A percentile compares a stretch with the other conserved stretches of the same genome.
Evolutionary conservation across 2,329 filamentous ascomycete genomes (phyloP).

Genomic region (Aspergillus fumigatus): DNA sequence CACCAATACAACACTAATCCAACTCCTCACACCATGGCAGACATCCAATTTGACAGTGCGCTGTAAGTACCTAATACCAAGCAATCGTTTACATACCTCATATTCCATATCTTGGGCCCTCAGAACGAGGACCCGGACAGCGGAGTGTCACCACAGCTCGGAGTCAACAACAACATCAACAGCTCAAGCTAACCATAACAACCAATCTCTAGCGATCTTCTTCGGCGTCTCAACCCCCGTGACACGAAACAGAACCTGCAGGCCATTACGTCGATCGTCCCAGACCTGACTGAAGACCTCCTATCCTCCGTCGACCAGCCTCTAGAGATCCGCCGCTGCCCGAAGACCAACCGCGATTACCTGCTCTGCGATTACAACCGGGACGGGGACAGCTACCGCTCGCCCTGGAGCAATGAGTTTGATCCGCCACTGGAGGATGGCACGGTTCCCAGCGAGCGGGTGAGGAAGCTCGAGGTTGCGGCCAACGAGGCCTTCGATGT

Average conservation of each 20-base stretch:
- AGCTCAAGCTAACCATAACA: slow-evolving; percentile 24
- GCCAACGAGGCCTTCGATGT: slow-evolving; percentile 97
- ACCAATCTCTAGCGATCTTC: slow-evolving; percentile 69
- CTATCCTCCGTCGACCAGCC: slow-evolving; percentile 97
- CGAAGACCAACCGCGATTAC: slow-evolving; percentile 87
- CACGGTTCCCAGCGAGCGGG: slow-evolving; percentile 81
- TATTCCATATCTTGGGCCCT: background rate
- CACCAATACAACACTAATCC: slow-evolving; percentile 6
- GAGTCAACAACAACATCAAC: background rate
- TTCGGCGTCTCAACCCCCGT: slow-evolving; percentile 94
- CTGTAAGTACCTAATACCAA: slow-evolving; percentile 36
- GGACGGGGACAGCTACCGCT: slow-evolving; percentile 94
- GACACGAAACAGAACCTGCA: slow-evolving; percentile 84
- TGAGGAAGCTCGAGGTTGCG: slow-evolving; percentile 87
- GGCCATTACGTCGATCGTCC: slow-evolving; percentile 80
- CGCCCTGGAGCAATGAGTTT: slow-evolving; percentile 99
- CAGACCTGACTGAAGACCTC: slow-evolving; percentile 92
- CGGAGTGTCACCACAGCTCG: slow-evolving; percentile 20
- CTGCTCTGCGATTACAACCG: slow-evolving; percentile 99
- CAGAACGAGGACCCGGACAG: background rate
- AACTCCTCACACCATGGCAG: slow-evolving; percentile 33
- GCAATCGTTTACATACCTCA: background rate
- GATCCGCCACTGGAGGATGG: slow-evolving; percentile 86
- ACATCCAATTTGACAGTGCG: slow-evolving; percentile 49
- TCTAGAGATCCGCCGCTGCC: slow-evolving; percentile 78